Evolutionary conservation across 371 early-diverging fungal species (phyloP), one percentile per base, ranked within the genome.

Genomic region (Globomyces sp.): DNA sequence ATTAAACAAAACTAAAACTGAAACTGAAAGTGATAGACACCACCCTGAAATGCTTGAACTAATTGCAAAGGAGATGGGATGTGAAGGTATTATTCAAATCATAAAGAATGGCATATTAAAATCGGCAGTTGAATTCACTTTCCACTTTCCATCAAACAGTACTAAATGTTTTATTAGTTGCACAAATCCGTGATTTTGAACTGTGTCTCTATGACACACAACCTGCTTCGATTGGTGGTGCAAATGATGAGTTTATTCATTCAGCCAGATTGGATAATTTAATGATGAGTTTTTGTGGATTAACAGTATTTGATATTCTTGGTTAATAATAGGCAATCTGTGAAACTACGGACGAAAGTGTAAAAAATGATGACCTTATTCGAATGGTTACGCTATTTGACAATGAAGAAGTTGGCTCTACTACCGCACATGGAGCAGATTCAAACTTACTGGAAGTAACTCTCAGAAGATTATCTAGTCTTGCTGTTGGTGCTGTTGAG

Each of bases 361-460:
- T 90, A 46, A 83, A 74, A n/a, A 73, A 79, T 37, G 93, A 95
- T 45, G 71, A 87, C 59, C 85, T 89, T 64, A 86, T 97, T 63
- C 91, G 95, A 66, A 74, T 99, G 64, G 85, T 93, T 24, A 86
- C 91, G 9, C 83, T 96, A 9, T 99, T 98, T 72, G 99, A 98
- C 76, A 94, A 97, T 78, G 99, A 99, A 80, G 99, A 99, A 71
- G 86, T 98, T 52, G 99, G 99, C n/a, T 94, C 95, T 44, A 76
- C 75, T n/a, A 90, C 95, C 3, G 95, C 95, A 3, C 89, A 93
- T 68, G 99, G 99, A 51, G 99, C 99, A 13, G 91, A 91, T 71
- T 95, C 95, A 4, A 89, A 90, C 64, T 77, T 96, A 67, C 78
- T 96, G 49, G 92, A 72, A 57, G 67, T 74, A 57, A 73, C 74